Conservation (phyloP, 495 filamentous ascomycete species). For the Chaetomium cochliodes region DNA sequence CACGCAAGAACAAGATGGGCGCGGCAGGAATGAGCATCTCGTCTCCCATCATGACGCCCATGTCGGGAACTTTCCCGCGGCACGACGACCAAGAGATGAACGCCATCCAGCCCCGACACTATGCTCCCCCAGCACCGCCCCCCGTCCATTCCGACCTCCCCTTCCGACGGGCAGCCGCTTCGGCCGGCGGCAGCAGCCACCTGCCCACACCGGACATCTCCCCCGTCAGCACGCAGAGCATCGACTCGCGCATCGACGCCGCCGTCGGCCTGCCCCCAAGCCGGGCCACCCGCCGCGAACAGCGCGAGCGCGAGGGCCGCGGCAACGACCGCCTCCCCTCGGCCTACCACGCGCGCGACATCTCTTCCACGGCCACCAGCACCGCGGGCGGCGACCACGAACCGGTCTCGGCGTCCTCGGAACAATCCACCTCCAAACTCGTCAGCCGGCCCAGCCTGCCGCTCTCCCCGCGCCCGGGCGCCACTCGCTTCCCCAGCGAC, state of each 20-base stretch:
- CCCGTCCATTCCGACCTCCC: constrained; percentile 48
- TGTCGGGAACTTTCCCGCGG: constrained; percentile 52
- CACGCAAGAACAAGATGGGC: constrained; percentile 44
- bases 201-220: constrained; percentile 52
- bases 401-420: constrained; percentile 44
- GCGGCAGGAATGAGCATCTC: constrained; percentile 50
- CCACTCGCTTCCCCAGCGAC: constrained; percentile 47
- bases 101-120: constrained; percentile 51
- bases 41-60: constrained; percentile 55
- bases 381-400: constrained; percentile 29
- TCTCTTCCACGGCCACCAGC: constrained; percentile 32
- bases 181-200: constrained; percentile 21
- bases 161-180: constrained; percentile 35
- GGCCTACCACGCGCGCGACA: constrained; percentile 38
- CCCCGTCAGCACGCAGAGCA: constrained; percentile 47
- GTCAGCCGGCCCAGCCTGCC: constrained; percentile 50
- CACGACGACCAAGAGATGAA: constrained; percentile 52
- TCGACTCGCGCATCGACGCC: constrained; percentile 49
- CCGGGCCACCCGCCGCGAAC: constrained; percentile 18
- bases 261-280: constrained; percentile 28
- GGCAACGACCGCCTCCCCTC: constrained; percentile 18
- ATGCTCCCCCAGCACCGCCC: constrained; percentile 46
- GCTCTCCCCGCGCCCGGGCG: constrained; percentile 47
- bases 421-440: constrained; percentile 43
- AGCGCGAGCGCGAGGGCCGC: constrained; percentile 17